Conservation (phyloP, 140 eudicot genomes). For the Erigeron philadelphicus region DNA sequence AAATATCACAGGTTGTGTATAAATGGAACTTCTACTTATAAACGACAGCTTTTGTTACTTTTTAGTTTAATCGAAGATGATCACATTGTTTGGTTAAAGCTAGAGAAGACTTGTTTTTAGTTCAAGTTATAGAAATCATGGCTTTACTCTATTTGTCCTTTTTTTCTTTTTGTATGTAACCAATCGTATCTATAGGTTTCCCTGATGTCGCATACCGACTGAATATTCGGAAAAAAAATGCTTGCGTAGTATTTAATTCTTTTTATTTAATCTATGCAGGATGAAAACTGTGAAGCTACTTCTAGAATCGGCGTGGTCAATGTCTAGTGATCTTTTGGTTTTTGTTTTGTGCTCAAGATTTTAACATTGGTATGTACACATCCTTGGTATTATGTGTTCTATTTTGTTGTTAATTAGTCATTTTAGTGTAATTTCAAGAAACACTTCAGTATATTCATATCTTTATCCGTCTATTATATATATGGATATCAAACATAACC, state of each 20-base stretch:
- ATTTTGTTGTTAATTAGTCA: constrained; percentile 22
- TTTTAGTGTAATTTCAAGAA: constrained; percentile 29
- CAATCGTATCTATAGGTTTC: not conserved
- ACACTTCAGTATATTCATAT: not conserved
- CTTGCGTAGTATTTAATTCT: not conserved
- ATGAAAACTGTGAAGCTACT: constrained; percentile 24
- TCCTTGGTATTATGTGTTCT: constrained; percentile 13
- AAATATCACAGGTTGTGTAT: not conserved
- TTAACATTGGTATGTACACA: constrained; percentile 26
- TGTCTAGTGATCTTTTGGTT: constrained; percentile 11
- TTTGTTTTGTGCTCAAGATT: constrained; percentile 25
- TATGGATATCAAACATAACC: too few species aligned
- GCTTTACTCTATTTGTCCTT: not conserved
- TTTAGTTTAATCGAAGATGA: not conserved
- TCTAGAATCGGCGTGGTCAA: constrained; percentile 17
- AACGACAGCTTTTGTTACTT: not conserved
- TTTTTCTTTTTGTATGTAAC: not conserved
- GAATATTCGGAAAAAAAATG: too few species aligned
- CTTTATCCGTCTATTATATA: too few species aligned
- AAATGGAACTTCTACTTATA: not conserved
- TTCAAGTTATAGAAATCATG: constrained; percentile 1
- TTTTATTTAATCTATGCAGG: constrained; percentile 22
- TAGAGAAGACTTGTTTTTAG: not conserved
- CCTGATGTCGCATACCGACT: too few species aligned
- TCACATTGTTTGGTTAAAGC: not conserved